Conservation (phyloP, 2,329 filamentous ascomycete genomes). For the Rosellinia necatrix region DNA sequence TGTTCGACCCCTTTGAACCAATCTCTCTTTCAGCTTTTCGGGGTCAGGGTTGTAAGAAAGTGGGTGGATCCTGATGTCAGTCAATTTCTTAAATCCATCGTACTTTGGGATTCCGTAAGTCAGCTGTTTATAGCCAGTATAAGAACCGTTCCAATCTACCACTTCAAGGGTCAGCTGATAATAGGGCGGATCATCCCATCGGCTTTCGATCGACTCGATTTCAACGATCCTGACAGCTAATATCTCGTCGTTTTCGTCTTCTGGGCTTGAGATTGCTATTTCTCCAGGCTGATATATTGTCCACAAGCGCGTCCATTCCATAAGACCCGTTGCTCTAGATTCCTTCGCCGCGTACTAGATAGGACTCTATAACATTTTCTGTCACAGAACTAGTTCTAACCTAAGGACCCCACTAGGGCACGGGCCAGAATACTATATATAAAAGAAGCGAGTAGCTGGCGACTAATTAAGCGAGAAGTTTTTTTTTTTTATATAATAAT, state of each 20-base stretch:
- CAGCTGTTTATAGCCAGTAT: not conserved
- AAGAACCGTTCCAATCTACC: not conserved
- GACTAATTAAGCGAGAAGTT: no score
- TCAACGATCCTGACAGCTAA: not conserved
- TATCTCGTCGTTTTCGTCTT: not conserved
- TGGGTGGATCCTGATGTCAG: not conserved
- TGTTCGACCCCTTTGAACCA: conserved; percentile 1
- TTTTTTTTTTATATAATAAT: no score
- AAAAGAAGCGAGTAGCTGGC: no score
- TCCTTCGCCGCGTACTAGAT: not conserved
- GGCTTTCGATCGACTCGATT: not conserved
- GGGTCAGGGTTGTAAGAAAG: not conserved
- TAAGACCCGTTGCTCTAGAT: not conserved
- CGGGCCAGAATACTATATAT: no score
- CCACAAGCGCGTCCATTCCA: not conserved
- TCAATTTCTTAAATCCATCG: not conserved
- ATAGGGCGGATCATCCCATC: not conserved
- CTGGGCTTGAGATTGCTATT: not conserved
- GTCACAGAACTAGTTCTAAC: no score
- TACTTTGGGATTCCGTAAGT: not conserved
- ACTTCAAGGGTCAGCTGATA: not conserved
- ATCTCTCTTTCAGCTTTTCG: not conserved
- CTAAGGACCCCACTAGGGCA: no score
- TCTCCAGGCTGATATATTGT: not conserved
- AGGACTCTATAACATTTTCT: not conserved